phyloP scores from a whole-genome alignment of 2,329 filamentous ascomycete species.

The Diaporthe ilicicola region DNA sequence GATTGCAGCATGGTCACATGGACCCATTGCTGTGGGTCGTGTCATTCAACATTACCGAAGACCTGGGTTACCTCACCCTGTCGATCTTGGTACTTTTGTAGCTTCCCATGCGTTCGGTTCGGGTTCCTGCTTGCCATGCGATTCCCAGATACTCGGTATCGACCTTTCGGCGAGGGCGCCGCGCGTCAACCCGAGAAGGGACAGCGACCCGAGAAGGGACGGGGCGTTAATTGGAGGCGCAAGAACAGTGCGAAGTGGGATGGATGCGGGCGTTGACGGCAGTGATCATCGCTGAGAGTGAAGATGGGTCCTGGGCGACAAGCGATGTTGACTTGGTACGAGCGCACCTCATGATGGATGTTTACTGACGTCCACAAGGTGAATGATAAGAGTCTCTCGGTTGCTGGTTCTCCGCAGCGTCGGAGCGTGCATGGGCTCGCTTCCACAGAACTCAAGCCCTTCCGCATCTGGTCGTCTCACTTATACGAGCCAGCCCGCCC shows the following conservation, averaged over 20 bases:
- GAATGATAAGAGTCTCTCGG: conserved; percentile 14
- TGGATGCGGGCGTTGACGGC: not conserved
- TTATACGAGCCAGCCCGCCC: conserved; percentile 10
- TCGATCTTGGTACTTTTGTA: conserved; percentile 18
- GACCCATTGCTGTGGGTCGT: conserved; percentile 15
- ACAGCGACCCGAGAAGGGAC: not conserved
- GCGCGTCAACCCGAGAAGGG: not conserved
- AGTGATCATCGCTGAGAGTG: not conserved
- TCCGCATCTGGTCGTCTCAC: conserved; percentile 18
- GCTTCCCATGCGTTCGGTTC: not conserved
- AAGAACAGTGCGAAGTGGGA: conserved; percentile 4
- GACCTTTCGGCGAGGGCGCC: not conserved
- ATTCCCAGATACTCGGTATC: conserved; percentile 8
- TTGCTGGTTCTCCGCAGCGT: conserved; percentile 13
- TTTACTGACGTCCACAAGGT: not conserved
- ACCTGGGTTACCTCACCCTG: conserved; percentile 21
- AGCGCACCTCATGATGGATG: not conserved
- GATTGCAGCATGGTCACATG: conserved; percentile 3
- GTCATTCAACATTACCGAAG: conserved; percentile 17
- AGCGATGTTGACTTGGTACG: conserved; percentile 7
- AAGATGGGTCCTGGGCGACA: conserved; percentile 1
- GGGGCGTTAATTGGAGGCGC: not conserved
- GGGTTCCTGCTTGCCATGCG: not conserved
- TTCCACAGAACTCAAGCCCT: not conserved
- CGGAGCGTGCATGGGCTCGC: conserved; percentile 3